Evolutionary conservation across 2,329 filamentous ascomycete species (phyloP).

Genomic region (Penicillium aurantiogriseum): DNA sequence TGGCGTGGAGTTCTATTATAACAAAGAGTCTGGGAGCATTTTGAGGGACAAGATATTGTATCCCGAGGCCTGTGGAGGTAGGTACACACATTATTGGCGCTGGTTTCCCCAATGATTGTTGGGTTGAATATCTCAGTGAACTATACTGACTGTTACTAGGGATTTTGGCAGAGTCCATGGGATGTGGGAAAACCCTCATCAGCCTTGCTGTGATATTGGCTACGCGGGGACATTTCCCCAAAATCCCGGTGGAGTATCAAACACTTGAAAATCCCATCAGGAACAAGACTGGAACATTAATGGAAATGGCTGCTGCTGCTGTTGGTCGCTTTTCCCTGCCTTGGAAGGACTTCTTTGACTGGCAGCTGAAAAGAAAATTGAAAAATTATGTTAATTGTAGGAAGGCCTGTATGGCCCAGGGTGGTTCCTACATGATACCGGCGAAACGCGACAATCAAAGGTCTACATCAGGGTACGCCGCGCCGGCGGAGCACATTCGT

Average conservation of each 20-base stretch:
- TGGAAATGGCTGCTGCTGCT: constrained; percentile 72
- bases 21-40: constrained; percentile 62
- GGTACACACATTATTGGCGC: background rate
- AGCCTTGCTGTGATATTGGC: constrained; percentile 74
- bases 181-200: constrained; percentile 80
- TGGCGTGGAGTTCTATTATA: constrained; percentile 67
- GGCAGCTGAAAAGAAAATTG: constrained; percentile 45
- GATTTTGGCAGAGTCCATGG: constrained; percentile 51
- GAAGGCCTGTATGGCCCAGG: constrained; percentile 57
- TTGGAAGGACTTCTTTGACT: constrained; percentile 64
- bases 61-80: constrained; percentile 71
- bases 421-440: constrained; percentile 59
- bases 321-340: constrained; percentile 66
- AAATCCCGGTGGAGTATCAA: constrained; percentile 63
- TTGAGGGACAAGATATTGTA: constrained; percentile 68
- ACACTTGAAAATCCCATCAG: constrained; percentile 44
- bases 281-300: constrained; percentile 58
- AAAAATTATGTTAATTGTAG: constrained; percentile 56
- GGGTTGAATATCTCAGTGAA: background rate
- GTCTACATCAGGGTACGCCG: constrained; percentile 42
- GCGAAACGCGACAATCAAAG: constrained; percentile 41
- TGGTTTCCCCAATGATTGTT: background rate
- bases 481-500: constrained; percentile 50
- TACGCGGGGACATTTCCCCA: constrained; percentile 67
- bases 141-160: constrained; percentile 23